Evolutionary conservation across 805 yeast species (phyloP), one percentile per base, ranked within the genome.

Genomic region (Candida patagonica): DNA sequence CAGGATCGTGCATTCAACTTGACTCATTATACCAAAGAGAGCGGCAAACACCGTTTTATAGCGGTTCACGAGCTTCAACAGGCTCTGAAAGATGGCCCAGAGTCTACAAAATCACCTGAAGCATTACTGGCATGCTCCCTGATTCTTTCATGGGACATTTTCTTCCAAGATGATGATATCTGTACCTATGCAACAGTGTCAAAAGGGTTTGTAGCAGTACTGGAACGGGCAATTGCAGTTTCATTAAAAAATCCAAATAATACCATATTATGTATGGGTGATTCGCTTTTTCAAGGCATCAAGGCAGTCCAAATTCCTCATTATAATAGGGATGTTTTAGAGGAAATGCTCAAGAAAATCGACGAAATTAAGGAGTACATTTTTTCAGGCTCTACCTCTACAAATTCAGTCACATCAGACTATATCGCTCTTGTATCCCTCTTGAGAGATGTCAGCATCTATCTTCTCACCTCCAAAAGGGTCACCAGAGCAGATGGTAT

Each of bases 271-370:
- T 51, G 58, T 36, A 52, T 53, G 55, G 40, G 47, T 7, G 52
- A 50, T 24, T 49, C 55, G n/a, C 38, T 54, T 3, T 45, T 54
- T 38, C 65, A 62, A 42, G 56, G 59, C 43, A 54, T 59, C 37
- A 57, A 56, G 40, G 41, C 59, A 9, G 55, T 59, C 35, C 58
- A 60, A 37, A 52, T 57, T 5, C 57, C 60, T 6, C 52, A 63
- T 3, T 62, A 62, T 44, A 48, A 49, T 22, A 39, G 56, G 0
- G 40, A 26, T 1, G 56, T 62, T 40, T 46, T 60, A 45, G 33
- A 26, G 17, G 67, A 62, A 44, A 33, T 61, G 4, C 32, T 49
- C n/a, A 24, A 34, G n/a, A 50, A 57, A 20, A 42, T 59, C 16
- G 42, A 38, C 22, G 44, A 37, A 5, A 24, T 50, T 17, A 51